A percentile compares a stretch with the other conserved stretches of the same genome.
Conservation (phyloP, 805 yeast species). For the Zygotorulaspora florentina region DNA sequence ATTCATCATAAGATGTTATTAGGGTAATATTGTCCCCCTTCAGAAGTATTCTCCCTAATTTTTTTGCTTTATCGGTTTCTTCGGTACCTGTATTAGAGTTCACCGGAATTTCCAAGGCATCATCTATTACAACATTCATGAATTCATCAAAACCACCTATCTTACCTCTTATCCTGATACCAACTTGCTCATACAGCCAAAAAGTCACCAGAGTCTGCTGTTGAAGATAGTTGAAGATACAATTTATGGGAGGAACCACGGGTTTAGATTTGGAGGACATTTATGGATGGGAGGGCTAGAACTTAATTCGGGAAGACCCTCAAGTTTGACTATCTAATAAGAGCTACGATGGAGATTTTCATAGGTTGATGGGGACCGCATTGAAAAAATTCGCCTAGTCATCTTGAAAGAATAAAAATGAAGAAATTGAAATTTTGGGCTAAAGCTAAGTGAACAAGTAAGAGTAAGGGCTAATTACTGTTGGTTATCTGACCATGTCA, state of each 20-base stretch:
- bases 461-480: neutral
- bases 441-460: neutral
- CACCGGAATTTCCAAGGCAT: conserved; percentile 61
- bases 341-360: too few species aligned
- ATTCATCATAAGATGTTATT: conserved; percentile 39
- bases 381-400: too few species aligned
- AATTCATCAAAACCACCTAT: conserved; percentile 95
- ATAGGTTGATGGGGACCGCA: too few species aligned
- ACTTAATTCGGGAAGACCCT: too few species aligned
- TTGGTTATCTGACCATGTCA: conserved; percentile 3
- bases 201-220: conserved; percentile 74
- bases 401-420: too few species aligned
- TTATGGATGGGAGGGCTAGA: too few species aligned
- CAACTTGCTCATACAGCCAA: conserved; percentile 87
- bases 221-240: conserved; percentile 81
- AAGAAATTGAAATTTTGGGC: too few species aligned
- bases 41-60: conserved; percentile 70
- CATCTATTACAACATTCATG: conserved; percentile 74
- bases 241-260: conserved; percentile 86
- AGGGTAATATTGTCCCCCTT: conserved; percentile 94
- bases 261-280: conserved; percentile 26
- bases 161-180: conserved; percentile 71
- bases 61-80: conserved; percentile 31
- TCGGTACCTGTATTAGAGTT: conserved; percentile 37
- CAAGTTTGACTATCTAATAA: too few species aligned